Percentiles rank a stretch among this genome's conserved stretches.
Evolutionary conservation across 2,329 filamentous ascomycete species (phyloP).

Genomic region (Nigrospora sphaerica): DNA sequence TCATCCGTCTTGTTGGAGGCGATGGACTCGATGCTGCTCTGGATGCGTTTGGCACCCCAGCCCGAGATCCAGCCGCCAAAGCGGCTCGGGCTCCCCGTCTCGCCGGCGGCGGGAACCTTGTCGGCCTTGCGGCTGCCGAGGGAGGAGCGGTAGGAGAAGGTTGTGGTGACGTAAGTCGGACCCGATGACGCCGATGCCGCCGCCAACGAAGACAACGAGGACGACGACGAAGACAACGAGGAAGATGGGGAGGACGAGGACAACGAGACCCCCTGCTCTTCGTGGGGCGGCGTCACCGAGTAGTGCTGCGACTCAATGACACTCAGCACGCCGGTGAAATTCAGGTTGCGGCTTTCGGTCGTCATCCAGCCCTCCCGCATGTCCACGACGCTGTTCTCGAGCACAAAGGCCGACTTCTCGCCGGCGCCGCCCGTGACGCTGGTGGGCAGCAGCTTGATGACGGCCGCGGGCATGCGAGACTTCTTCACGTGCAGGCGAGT

Average conservation of each 20-base stretch:
- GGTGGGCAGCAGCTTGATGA: conserved; percentile 68
- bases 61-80: conserved; percentile 43
- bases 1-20: conserved; percentile 71
- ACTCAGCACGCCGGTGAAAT: conserved; percentile 73
- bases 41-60: conserved; percentile 61
- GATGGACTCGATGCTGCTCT: conserved; percentile 72
- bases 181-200: conserved; percentile 15
- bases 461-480: conserved; percentile 66
- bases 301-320: conserved; percentile 73
- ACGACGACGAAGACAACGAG: conserved; percentile 13
- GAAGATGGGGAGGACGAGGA: conserved; percentile 6
- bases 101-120: conserved; percentile 31
- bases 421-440: conserved; percentile 60
- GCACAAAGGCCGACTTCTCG: conserved; percentile 70
- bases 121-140: conserved; percentile 62
- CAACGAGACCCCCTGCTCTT: conserved; percentile 19
- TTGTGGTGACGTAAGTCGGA: conserved; percentile 63
- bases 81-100: conserved; percentile 21
- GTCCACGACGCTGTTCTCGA: conserved; percentile 74
- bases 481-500: conserved; percentile 77
- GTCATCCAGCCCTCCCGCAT: conserved; percentile 77
- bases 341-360: conserved; percentile 73
- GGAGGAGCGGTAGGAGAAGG: conserved; percentile 64
- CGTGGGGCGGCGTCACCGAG: conserved; percentile 27
- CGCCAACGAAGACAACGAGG: conserved; percentile 15